These are phyloP conservation scores for Ustilago cynodontis DNA, from an alignment of 1,284 basidiomycete genomes.

Conservation along the genomic window DNA sequence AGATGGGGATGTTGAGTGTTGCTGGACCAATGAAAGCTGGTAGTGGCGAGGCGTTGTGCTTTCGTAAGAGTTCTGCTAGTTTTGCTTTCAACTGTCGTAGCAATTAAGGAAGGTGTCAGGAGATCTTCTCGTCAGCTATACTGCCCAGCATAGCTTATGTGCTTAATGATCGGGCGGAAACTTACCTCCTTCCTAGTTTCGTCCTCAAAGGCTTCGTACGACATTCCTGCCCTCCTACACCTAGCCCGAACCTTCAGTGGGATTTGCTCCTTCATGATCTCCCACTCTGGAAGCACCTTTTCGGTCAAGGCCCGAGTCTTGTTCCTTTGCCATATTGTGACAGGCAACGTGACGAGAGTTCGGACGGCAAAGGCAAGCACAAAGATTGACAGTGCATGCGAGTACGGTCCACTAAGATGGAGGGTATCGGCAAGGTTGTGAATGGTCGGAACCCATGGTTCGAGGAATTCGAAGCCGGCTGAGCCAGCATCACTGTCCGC, in stretches of 20 bases:
- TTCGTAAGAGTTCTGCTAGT: slow-evolving; percentile 48
- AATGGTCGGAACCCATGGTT: slow-evolving; percentile 49
- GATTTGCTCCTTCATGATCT: slow-evolving; percentile 73
- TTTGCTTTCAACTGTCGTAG: slow-evolving; percentile 38
- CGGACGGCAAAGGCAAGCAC: slow-evolving; percentile 79
- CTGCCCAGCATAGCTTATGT: neutral
- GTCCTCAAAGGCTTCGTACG: slow-evolving; percentile 73
- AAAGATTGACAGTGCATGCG: slow-evolving; percentile 78
- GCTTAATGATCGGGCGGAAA: neutral
- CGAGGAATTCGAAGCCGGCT: slow-evolving; percentile 49
- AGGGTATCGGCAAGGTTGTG: slow-evolving; percentile 49
- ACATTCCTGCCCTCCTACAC: slow-evolving; percentile 74
- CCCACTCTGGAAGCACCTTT: slow-evolving; percentile 78
- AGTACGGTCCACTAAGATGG: slow-evolving; percentile 47
- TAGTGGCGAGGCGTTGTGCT: slow-evolving; percentile 60
- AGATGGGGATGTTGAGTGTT: slow-evolving; percentile 60
- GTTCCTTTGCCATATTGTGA: slow-evolving; percentile 82
- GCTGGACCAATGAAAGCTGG: slow-evolving; percentile 59
- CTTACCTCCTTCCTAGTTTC: slow-evolving; percentile 68
- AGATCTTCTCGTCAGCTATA: too few species aligned
- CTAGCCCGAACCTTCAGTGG: slow-evolving; percentile 72
- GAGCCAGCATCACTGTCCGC: slow-evolving; percentile 13
- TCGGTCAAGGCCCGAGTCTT: slow-evolving; percentile 78
- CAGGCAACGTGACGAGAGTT: slow-evolving; percentile 78
- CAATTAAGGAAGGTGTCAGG: neutral